Evolutionary conservation across 805 yeast genomes (phyloP).

Genomic region (Lipomyces lipofer): DNA sequence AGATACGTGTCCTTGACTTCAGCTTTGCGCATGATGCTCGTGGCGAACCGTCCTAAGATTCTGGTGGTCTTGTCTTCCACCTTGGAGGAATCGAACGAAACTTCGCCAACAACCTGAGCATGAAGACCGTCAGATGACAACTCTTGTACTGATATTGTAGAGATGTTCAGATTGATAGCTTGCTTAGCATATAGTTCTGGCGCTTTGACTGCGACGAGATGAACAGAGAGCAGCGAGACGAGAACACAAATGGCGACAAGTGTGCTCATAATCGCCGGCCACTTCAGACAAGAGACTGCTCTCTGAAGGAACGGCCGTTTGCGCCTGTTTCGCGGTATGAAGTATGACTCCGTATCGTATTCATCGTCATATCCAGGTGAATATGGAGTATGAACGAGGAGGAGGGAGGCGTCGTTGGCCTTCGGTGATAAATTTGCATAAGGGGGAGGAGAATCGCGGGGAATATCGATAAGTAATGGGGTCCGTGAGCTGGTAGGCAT

Average conservation of each 20-base stretch:
- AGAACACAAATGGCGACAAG: conserved; percentile 7
- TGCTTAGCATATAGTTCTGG: conserved; percentile 26
- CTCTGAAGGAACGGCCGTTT: conserved; percentile 2
- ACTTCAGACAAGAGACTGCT: conserved; percentile 6
- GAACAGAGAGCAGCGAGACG: conserved; percentile 4
- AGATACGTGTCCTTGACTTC: conserved; percentile 19
- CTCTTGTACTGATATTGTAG: conserved; percentile 21
- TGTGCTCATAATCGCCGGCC: conserved; percentile 13
- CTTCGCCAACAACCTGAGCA: conserved; percentile 24
- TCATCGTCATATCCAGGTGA: conserved; percentile 26
- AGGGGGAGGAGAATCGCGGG: conserved; percentile 17
- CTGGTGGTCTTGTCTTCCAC: conserved; percentile 25
- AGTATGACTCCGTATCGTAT: conserved; percentile 11
- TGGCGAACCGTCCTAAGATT: conserved; percentile 25
- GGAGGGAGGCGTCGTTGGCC: conserved; percentile 13
- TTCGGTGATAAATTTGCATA: conserved; percentile 21
- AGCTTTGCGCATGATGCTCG: conserved; percentile 27
- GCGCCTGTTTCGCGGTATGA: not conserved
- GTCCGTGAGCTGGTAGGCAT: not conserved
- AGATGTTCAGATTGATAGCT: conserved; percentile 20
- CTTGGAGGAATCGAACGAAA: conserved; percentile 24
- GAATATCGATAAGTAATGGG: conserved; percentile 21
- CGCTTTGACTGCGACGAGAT: conserved; percentile 12
- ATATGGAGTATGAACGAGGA: conserved; percentile 21
- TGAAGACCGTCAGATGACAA: conserved; percentile 18